A percentile compares a stretch with the other conserved stretches of the same genome.
phyloP scores from a whole-genome alignment of 2,329 filamentous ascomycete genomes.

The Aureobasidium sp. region DNA sequence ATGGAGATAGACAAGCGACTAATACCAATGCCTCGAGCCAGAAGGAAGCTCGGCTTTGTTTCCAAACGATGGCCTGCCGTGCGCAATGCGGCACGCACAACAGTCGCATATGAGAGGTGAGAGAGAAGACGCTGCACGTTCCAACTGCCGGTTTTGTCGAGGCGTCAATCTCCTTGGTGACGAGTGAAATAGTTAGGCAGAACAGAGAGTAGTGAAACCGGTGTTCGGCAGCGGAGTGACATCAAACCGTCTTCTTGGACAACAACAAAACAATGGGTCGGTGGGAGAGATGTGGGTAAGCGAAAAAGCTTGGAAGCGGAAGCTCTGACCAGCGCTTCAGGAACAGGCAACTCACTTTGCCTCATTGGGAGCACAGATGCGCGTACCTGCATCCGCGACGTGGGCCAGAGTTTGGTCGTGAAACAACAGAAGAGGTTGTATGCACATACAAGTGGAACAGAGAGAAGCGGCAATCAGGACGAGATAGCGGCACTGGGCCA shows the following conservation, averaged over 20 bases:
- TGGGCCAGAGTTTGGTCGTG: neutral
- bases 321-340: neutral
- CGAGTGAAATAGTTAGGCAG: neutral
- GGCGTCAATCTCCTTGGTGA: neutral
- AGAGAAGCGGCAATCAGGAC: neutral
- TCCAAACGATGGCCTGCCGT: neutral
- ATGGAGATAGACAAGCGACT: neutral
- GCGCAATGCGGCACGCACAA: neutral
- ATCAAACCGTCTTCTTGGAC: slow-evolving; percentile 6
- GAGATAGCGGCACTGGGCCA: neutral
- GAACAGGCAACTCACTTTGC: slow-evolving; percentile 4
- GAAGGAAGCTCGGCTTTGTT: slow-evolving; percentile 7
- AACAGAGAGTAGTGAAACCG: neutral
- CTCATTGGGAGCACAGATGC: neutral
- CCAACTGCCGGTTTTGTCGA: neutral
- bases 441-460: too few relatives aligned
- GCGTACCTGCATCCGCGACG: slow-evolving; percentile 1
- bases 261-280: neutral
- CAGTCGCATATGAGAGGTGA: neutral
- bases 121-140: neutral
- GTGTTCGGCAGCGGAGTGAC: slow-evolving; percentile 5
- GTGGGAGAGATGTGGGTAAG: neutral
- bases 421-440: neutral
- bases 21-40: neutral
- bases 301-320: slow-evolving; percentile 1